phyloP scores from a whole-genome alignment of 2,329 filamentous ascomycete genomes.

The Pleoardoris graminearum region DNA sequence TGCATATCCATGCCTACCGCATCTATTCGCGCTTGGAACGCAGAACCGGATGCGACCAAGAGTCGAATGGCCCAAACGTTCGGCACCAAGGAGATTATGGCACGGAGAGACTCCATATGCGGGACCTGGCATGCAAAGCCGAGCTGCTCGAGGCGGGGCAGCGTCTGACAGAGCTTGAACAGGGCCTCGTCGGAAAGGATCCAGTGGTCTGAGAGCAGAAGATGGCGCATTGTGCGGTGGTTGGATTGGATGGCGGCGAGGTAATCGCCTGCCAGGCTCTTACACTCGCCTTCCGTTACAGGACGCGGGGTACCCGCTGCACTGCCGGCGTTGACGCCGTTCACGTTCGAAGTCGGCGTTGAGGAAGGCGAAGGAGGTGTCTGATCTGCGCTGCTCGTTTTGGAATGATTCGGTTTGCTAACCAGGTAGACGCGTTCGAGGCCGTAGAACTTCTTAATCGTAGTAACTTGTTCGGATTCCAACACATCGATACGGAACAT shows the following conservation, averaged over 20 bases:
- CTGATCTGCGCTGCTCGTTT: slow-evolving; percentile 29
- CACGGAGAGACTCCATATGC: slow-evolving; percentile 44
- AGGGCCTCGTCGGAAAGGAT: slow-evolving; percentile 54
- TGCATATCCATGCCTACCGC: slow-evolving; percentile 36
- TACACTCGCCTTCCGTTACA: slow-evolving; percentile 31
- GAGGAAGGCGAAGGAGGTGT: slow-evolving; percentile 36
- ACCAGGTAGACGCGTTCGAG: slow-evolving; percentile 60
- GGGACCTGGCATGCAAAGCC: slow-evolving; percentile 60
- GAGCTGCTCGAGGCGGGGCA: slow-evolving; percentile 63
- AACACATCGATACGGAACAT: slow-evolving; percentile 55
- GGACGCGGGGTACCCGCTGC: slow-evolving; percentile 20
- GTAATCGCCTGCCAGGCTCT: slow-evolving; percentile 50
- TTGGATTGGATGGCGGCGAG: slow-evolving; percentile 56
- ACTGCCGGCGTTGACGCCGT: slow-evolving; percentile 21
- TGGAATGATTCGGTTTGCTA: slow-evolving; percentile 36
- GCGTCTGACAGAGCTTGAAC: slow-evolving; percentile 56
- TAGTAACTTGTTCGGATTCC: slow-evolving; percentile 50
- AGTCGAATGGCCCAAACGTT: slow-evolving; percentile 49
- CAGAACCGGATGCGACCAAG: slow-evolving; percentile 34
- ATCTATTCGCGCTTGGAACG: slow-evolving; percentile 31
- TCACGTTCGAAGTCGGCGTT: slow-evolving; percentile 23
- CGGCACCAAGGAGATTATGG: slow-evolving; percentile 43
- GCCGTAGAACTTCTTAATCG: slow-evolving; percentile 48
- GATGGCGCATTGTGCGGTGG: slow-evolving; percentile 57
- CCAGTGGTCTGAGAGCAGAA: slow-evolving; percentile 62